phyloP scores from a whole-genome alignment of 192 early-diverging fungal species.

The Umbelopsis sp. region DNA sequence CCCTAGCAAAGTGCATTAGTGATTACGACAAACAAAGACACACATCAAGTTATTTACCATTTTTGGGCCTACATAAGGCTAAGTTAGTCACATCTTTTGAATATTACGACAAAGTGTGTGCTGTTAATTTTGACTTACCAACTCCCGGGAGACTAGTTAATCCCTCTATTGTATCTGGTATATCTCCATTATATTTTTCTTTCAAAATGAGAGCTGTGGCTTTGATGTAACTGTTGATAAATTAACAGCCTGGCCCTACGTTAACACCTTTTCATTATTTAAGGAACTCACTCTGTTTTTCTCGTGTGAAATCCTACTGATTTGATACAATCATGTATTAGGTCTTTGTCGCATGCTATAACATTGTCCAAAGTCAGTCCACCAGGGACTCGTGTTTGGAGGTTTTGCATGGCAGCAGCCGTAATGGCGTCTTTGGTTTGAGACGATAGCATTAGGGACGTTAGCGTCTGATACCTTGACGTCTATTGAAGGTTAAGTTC shows the following conservation, averaged over 20 bases:
- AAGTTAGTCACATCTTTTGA: neutral
- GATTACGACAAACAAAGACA: neutral
- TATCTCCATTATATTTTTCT: slow-evolving; percentile 75
- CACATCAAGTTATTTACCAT: slow-evolving; percentile 57
- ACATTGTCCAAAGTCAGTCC: slow-evolving; percentile 74
- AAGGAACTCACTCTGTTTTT: slow-evolving; percentile 61
- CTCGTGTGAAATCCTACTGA: slow-evolving; percentile 90
- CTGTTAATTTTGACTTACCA: slow-evolving; percentile 36
- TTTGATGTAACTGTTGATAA: slow-evolving; percentile 67
- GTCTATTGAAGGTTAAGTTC: slow-evolving; percentile 36
- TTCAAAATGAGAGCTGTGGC: slow-evolving; percentile 72
- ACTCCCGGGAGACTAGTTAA: slow-evolving; percentile 86
- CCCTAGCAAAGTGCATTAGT: slow-evolving; percentile 41
- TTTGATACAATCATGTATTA: slow-evolving; percentile 70
- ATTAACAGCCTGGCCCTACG: neutral
- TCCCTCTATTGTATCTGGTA: slow-evolving; percentile 78
- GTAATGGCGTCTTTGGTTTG: slow-evolving; percentile 93
- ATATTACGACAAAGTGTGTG: too few relatives aligned
- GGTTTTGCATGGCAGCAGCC: slow-evolving; percentile 69
- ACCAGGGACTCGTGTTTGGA: slow-evolving; percentile 62
- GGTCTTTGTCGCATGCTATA: slow-evolving; percentile 56
- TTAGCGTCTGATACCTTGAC: slow-evolving; percentile 80
- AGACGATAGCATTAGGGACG: slow-evolving; percentile 87
- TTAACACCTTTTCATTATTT: neutral
- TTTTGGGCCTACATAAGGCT: slow-evolving; percentile 69